Evolutionary conservation across 768 basidiomycete genomes (phyloP), one percentile per base, ranked within the genome.

Genomic region (Lentinula sp.): DNA sequence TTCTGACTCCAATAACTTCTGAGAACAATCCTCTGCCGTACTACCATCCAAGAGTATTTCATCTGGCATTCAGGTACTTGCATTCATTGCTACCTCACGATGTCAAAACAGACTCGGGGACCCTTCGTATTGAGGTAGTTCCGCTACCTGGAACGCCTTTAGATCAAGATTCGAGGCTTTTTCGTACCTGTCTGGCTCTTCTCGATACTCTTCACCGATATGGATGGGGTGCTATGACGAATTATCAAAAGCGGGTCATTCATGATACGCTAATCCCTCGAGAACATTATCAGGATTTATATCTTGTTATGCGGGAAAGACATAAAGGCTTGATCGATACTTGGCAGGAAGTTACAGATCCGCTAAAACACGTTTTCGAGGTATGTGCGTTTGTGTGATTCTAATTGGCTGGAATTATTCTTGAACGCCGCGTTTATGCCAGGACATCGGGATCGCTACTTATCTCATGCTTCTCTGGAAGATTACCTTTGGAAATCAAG

Each of bases 371-470:
- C 72, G 91, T 95, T 6, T 95, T 88, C 60, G 93, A 95, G 83
- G 91, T 87, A 60, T 63, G 76, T 64, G 59, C n/a, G 12, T 39
- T 4, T 23, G 45, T 10, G 4, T 7, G 4, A 20, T 18, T 10
- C 15, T 4, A 13, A 13, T 9, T 45, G 20, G 13, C 41, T 28
- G 3, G 28, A 28, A 3, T 3, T 28, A 28, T 28, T 28, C 28
- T 8, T 49, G 39, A 53, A 62, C 12, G 20, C 46, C 4, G 20
- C 23, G 37, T 6, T 37, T 43, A 15, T 41, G 50, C 36, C 66
- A 96, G 90, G 96, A 98, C 70, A 93, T 98, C 39, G 93, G 93
- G 15, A 95, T 98, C 46, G 94, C 94, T 2, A 93, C 93, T 1
- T 98, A 91, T 71, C 78, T 98, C 32, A 93, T 98, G 74, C 80